Evolutionary conservation across 306 rosid species (phyloP), one percentile per base, ranked within the genome.

Genomic region (Inga oerstediana): DNA sequence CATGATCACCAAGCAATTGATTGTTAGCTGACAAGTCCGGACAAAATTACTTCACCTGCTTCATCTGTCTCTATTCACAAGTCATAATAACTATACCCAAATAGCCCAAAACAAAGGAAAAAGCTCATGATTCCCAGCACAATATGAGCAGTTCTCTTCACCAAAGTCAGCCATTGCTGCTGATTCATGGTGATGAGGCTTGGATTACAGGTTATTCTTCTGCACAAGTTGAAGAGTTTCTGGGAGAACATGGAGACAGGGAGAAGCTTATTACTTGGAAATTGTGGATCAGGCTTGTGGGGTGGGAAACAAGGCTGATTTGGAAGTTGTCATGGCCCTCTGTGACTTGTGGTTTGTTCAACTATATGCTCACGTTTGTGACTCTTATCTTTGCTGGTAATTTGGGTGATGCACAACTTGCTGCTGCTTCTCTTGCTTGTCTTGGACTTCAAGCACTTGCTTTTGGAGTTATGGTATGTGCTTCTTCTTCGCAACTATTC

Each of bases 391-490:
- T 64, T 30, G 69, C 13, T 30, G 69, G 69, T 32, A 41, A 27
- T 27, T 12, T 64, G 69, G 69, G 69, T 27, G 39, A 64, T 13
- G 1, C 17, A 27, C 19, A 64, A 19, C 35, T 64, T 27, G 39
- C 69, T 64, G 69, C 17, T 64, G 39, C 69, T 32, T 64, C 69
- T 64, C 69, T 64, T 27, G 69, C 69, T 64, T 64, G 69, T 30
- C 69, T 64, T 64, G 69, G 69, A 3, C 69, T 64, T 27, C 69
- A 64, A 64, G 19, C 39, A 27, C 19, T 64, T 10, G 69, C 69
- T 64, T 64, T 27, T 64, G 69, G 39, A 27, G 39, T 64, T 13
- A 64, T 24, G 69, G 69, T 30, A 64, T 24, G 39, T 64, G 3
- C 5, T n/a, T 58, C 9, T 3, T 22, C 2, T 58, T n/a, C 65